Percentiles rank a stretch among this genome's conserved stretches.
These are phyloP conservation scores for Vitis rotundifolia DNA, from an alignment of 164 flowering plant genomes.

Conservation along the genomic window DNA sequence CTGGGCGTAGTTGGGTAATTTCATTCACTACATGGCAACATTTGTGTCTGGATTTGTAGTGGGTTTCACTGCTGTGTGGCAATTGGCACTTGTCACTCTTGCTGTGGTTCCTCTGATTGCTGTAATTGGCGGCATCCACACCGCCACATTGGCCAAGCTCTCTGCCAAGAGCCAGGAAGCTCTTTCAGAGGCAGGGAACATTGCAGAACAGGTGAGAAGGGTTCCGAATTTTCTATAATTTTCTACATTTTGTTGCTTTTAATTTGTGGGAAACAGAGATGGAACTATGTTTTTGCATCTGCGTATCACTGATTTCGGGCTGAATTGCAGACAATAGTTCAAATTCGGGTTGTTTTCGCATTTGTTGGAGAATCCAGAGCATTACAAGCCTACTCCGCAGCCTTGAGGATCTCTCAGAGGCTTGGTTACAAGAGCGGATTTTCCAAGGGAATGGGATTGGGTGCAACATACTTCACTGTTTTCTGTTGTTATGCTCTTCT, in stretches of 20 bases:
- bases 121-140: slow-evolving; percentile 83
- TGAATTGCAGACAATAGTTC: slow-evolving; percentile 74
- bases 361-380: slow-evolving; percentile 93
- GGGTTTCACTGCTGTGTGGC: slow-evolving; percentile 98
- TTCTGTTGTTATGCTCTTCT: slow-evolving; percentile 95
- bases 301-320: slow-evolving; percentile 25
- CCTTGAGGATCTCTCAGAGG: slow-evolving; percentile 62
- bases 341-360: slow-evolving; percentile 83
- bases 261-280: too few species aligned
- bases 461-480: slow-evolving; percentile 92
- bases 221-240: not conserved
- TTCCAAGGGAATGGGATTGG: slow-evolving; percentile 86
- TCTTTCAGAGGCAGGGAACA: slow-evolving; percentile 85
- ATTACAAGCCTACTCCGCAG: slow-evolving; percentile 67
- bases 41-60: slow-evolving; percentile 93
- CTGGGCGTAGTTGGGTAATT: slow-evolving; percentile 82
- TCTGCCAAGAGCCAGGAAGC: slow-evolving; percentile 83
- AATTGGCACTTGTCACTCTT: slow-evolving; percentile 84
- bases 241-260: not conserved
- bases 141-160: slow-evolving; percentile 73
- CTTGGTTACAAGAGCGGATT: slow-evolving; percentile 87
- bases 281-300: slow-evolving; percentile 18
- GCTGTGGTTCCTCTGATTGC: slow-evolving; percentile 96
- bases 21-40: slow-evolving; percentile 93
- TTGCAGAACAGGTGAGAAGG: slow-evolving; percentile 77